phyloP scores from a whole-genome alignment of 106 monocot species.

The Posidonia australis region DNA sequence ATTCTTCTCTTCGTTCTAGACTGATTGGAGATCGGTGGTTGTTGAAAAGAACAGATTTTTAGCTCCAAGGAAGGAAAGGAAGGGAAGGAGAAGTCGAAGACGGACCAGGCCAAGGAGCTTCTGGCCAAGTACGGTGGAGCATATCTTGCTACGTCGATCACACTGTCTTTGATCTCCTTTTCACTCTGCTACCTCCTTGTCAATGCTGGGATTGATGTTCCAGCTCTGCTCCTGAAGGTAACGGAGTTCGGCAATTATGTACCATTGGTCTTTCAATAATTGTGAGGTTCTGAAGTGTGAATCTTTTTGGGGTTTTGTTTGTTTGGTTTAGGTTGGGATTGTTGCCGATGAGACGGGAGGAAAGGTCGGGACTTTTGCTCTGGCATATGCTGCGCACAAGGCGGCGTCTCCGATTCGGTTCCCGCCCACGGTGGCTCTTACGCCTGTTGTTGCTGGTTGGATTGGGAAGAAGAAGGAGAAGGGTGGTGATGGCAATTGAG shows the following conservation, averaged over 20 bases:
- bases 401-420: slow-evolving; percentile 94
- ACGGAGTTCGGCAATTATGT: not conserved
- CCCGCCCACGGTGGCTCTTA: slow-evolving; percentile 86
- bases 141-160: slow-evolving; percentile 86
- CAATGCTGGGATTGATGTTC: slow-evolving; percentile 75
- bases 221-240: slow-evolving; percentile 62
- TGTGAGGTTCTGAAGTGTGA: too few species aligned
- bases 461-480: slow-evolving; percentile 59
- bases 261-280: too few species aligned
- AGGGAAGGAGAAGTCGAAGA: slow-evolving; percentile 51
- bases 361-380: slow-evolving; percentile 77
- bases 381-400: slow-evolving; percentile 93
- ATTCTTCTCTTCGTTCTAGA: not conserved
- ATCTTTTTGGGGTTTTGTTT: not conserved
- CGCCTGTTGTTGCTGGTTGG: slow-evolving; percentile 87
- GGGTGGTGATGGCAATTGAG: not conserved
- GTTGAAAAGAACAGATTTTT: slow-evolving; percentile 42
- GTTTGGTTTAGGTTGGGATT: slow-evolving; percentile 48
- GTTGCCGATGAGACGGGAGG: slow-evolving; percentile 58
- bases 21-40: not conserved
- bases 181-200: slow-evolving; percentile 73
- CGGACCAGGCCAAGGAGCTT: slow-evolving; percentile 79
- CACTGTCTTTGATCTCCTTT: slow-evolving; percentile 89
- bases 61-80: slow-evolving; percentile 43
- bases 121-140: slow-evolving; percentile 90